Percentiles rank a stretch among this genome's conserved stretches.
Conservation (phyloP, 345 rosid species). For the Crucihimalaya himalaica region DNA sequence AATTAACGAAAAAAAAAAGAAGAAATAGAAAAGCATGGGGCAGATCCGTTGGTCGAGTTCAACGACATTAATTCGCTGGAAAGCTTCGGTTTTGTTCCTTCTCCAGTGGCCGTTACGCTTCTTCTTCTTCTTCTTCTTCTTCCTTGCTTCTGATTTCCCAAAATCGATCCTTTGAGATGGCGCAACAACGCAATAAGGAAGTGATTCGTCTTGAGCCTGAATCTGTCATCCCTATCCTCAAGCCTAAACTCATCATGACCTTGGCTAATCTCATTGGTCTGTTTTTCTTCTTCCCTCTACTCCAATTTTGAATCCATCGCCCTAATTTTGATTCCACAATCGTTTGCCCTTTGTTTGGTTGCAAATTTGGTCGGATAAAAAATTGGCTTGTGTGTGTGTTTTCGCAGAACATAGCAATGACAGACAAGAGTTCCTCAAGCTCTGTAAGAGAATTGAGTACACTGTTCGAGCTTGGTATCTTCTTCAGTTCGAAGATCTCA, state of each 20-base stretch:
- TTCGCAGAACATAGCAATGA: conserved; percentile 66
- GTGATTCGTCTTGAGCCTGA: conserved; percentile 83
- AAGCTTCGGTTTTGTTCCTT: conserved; percentile 14
- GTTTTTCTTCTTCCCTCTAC: conserved; percentile 3
- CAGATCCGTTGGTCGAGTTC: conserved; percentile 27
- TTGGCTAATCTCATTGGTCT: conserved; percentile 91
- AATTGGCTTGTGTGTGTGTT: neutral
- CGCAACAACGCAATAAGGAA: conserved; percentile 51
- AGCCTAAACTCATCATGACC: conserved; percentile 91
- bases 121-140: neutral
- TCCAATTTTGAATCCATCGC: neutral
- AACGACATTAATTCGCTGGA: conserved; percentile 27
- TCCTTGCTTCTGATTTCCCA: neutral
- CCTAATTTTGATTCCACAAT: neutral
- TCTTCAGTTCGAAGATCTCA: conserved; percentile 91
- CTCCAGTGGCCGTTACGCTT: conserved; percentile 13
- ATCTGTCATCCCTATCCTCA: conserved; percentile 88
- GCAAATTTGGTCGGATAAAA: neutral
- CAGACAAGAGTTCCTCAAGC: conserved; percentile 78
- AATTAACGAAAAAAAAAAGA: neutral
- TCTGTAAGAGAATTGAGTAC: conserved; percentile 92
- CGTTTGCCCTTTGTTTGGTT: neutral
- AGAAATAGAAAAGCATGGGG: neutral
- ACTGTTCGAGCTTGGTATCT: conserved; percentile 96
- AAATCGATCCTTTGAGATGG: conserved; percentile 26